These are phyloP conservation scores for Eutrema japonicum DNA, from an alignment of 345 rosid genomes.

Conservation along the genomic window DNA sequence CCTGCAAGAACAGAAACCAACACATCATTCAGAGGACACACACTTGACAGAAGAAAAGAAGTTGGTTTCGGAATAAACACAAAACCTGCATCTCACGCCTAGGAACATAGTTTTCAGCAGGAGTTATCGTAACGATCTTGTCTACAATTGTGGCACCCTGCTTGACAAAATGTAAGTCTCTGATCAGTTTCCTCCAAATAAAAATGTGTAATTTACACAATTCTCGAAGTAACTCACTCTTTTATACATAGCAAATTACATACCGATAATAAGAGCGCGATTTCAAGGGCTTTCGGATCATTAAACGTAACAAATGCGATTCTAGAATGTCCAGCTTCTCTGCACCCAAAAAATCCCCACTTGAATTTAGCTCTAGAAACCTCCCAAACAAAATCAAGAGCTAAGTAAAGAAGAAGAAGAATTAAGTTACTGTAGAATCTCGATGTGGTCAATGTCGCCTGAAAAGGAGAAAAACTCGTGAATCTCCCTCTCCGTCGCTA, in stretches of 20 bases:
- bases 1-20: slow-evolving; percentile 55
- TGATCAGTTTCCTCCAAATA: background rate
- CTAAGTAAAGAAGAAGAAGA: background rate
- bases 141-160: slow-evolving; percentile 97
- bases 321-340: slow-evolving; percentile 59
- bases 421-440: slow-evolving; percentile 56
- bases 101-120: slow-evolving; percentile 69
- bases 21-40: slow-evolving; percentile 15
- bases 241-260: slow-evolving; percentile 6
- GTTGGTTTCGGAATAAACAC: slow-evolving; percentile 13
- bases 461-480: slow-evolving; percentile 98
- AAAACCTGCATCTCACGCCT: slow-evolving; percentile 55
- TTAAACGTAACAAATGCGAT: slow-evolving; percentile 83
- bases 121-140: slow-evolving; percentile 68
- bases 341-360: slow-evolving; percentile 44
- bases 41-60: slow-evolving; percentile 20
- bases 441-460: slow-evolving; percentile 79
- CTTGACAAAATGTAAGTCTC: slow-evolving; percentile 5
- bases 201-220: background rate
- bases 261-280: slow-evolving; percentile 81
- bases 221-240: background rate
- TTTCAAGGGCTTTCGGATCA: slow-evolving; percentile 89
- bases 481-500: slow-evolving; percentile 95
- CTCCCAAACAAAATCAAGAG: background rate
- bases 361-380: background rate